phyloP scores from a whole-genome alignment of 257 asterid species.

The Paulownia fortunei region DNA sequence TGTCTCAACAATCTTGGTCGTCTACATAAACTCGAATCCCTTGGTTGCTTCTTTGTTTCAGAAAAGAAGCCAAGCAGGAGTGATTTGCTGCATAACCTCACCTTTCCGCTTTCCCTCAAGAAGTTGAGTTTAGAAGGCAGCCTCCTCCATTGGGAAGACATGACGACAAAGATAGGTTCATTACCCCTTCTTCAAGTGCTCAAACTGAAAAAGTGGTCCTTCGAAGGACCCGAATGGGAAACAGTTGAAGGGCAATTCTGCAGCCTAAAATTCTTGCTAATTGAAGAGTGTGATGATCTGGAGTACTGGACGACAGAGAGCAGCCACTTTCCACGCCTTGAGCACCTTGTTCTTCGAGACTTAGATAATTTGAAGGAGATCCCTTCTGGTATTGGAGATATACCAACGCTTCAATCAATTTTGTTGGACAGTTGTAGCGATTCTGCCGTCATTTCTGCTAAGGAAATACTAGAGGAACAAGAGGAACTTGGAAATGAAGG shows the following conservation, averaged over 20 bases:
- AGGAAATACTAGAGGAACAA: constrained; percentile 28
- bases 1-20: constrained; percentile 3
- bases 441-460: constrained; percentile 4
- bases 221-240: background rate
- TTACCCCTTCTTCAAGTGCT: constrained; percentile 13
- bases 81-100: background rate
- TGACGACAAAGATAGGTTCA: background rate
- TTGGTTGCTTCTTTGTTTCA: background rate
- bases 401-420: constrained; percentile 13
- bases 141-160: background rate
- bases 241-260: constrained; percentile 15
- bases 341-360: background rate
- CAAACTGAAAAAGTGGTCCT: background rate
- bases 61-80: background rate
- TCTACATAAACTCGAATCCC: constrained; percentile 26
- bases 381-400: constrained; percentile 23
- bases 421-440: background rate
- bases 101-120: constrained; percentile 3
- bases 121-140: background rate
- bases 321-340: constrained; percentile 38
- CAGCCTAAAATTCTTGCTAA: background rate
- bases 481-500: constrained; percentile 21
- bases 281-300: background rate
- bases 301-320: background rate
- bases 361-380: constrained; percentile 19